phyloP scores from a whole-genome alignment of 805 yeast genomes.

The Yamadazyma takamatsuzukensis region DNA sequence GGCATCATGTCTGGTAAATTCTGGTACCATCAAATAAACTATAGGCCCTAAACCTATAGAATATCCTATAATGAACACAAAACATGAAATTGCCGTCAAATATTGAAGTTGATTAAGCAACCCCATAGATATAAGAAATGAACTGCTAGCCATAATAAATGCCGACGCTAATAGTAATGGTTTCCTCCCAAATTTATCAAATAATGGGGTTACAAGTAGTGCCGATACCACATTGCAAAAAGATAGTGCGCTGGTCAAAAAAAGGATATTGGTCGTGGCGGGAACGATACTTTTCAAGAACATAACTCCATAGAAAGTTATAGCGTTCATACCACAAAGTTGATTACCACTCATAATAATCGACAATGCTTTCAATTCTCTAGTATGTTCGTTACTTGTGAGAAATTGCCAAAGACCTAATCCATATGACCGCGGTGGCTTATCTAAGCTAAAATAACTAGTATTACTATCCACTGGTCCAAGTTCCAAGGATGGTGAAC shows the following conservation, averaged over 20 bases:
- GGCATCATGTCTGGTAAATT: constrained; percentile 29
- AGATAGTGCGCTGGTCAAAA: constrained; percentile 70
- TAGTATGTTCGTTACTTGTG: constrained; percentile 14
- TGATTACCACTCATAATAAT: constrained; percentile 38
- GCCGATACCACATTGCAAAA: constrained; percentile 70
- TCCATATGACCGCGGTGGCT: background rate
- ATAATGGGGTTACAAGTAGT: constrained; percentile 59
- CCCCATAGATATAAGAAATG: constrained; percentile 25
- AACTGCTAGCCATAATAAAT: constrained; percentile 18
- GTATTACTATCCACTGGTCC: constrained; percentile 32
- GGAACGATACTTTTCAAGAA: constrained; percentile 69
- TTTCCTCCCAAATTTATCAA: constrained; percentile 73
- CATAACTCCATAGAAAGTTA: constrained; percentile 85
- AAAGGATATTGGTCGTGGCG: constrained; percentile 20
- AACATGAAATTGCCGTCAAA: constrained; percentile 24
- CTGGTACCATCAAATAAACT: constrained; percentile 36
- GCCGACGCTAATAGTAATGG: constrained; percentile 27
- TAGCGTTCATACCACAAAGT: constrained; percentile 79
- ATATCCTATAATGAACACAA: constrained; percentile 29
- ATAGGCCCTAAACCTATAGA: constrained; percentile 36
- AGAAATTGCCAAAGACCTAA: constrained; percentile 19
- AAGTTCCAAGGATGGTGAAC: constrained; percentile 10
- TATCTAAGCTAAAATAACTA: constrained; percentile 11
- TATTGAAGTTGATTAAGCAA: constrained; percentile 15
- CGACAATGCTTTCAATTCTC: constrained; percentile 26